Conservation (phyloP, 2,329 filamentous ascomycete genomes). For the Pyricularia sp. region DNA sequence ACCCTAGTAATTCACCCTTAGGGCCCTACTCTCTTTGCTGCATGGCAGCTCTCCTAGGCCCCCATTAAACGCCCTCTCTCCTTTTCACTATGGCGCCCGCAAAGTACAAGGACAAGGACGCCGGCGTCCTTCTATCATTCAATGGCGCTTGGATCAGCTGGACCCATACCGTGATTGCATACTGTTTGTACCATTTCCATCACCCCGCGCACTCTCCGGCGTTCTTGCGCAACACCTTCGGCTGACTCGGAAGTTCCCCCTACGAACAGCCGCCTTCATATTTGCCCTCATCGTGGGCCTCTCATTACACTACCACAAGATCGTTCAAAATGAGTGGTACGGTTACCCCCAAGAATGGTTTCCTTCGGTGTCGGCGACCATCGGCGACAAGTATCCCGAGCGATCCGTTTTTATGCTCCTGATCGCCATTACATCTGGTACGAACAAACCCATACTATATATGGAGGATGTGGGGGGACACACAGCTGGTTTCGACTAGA, state of each 20-base stretch:
- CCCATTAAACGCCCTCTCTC: neutral
- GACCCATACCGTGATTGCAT: conserved; percentile 72
- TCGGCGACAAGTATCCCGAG: conserved; percentile 94
- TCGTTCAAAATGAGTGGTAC: conserved; percentile 93
- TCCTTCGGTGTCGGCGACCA: conserved; percentile 88
- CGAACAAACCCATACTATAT: conserved; percentile 9
- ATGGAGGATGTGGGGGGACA: neutral
- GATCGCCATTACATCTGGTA: conserved; percentile 88
- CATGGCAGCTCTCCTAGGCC: neutral
- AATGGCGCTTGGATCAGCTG: conserved; percentile 86
- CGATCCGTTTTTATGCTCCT: conserved; percentile 95
- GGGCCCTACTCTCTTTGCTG: neutral
- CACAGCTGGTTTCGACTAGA: neutral
- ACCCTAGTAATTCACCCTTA: neutral
- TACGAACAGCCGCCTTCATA: conserved; percentile 59
- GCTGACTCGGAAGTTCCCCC: neutral
- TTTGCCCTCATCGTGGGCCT: conserved; percentile 74
- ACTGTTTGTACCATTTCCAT: conserved; percentile 39
- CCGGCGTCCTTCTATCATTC: conserved; percentile 48
- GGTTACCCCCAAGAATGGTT: conserved; percentile 95
- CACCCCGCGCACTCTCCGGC: neutral
- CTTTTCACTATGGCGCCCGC: neutral
- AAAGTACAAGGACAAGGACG: conserved; percentile 53
- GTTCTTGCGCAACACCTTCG: neutral
- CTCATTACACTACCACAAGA: conserved; percentile 85